Evolutionary conservation across 768 basidiomycete species (phyloP).

Genomic region (Amanita muscaria): DNA sequence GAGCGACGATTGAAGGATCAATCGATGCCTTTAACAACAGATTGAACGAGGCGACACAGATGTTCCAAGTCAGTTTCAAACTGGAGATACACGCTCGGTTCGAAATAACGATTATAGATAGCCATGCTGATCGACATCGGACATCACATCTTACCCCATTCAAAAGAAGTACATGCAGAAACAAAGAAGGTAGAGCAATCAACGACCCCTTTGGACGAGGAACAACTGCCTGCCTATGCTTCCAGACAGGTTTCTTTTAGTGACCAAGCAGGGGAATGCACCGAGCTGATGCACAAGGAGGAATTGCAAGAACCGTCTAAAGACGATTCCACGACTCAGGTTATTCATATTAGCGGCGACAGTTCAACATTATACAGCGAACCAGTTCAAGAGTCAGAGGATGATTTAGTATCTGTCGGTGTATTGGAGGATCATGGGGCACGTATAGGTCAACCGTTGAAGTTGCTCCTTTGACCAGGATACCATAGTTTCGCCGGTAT

Average conservation of each 20-base stretch:
- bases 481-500: conserved; percentile 35
- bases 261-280: background rate
- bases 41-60: conserved; percentile 36
- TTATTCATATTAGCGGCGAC: background rate
- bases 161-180: conserved; percentile 10
- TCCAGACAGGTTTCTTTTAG: background rate
- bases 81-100: background rate
- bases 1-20: conserved; percentile 30
- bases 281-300: too few species aligned
- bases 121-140: conserved; percentile 36
- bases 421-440: conserved; percentile 28
- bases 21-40: conserved; percentile 23
- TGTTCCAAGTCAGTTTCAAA: conserved; percentile 31
- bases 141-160: conserved; percentile 27
- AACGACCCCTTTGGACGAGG: background rate
- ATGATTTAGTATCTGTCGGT: conserved; percentile 12
- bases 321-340: too few species aligned
- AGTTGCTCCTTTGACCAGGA: background rate
- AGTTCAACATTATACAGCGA: background rate
- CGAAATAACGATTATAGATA: conserved; percentile 20
- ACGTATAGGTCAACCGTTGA: background rate
- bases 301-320: too few species aligned
- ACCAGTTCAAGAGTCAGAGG: conserved; percentile 6
- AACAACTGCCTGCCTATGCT: background rate
- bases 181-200: background rate